These are phyloP conservation scores for Scutellaria barbata DNA, from an alignment of 257 asterid species.

Conservation along the genomic window DNA sequence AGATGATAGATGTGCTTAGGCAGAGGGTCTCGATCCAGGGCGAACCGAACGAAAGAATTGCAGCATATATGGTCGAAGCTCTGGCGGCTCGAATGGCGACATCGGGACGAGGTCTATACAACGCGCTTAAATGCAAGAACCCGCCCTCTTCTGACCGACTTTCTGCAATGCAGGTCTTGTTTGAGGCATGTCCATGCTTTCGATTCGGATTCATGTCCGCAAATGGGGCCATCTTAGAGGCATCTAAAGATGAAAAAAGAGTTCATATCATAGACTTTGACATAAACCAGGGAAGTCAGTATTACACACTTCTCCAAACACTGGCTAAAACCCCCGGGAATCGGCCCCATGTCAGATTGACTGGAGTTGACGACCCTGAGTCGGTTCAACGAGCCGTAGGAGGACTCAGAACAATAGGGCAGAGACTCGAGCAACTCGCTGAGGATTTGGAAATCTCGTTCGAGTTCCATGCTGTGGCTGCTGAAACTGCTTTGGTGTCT, in stretches of 20 bases:
- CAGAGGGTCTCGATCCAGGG: conserved; percentile 83
- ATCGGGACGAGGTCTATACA: conserved; percentile 91
- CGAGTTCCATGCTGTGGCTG: conserved; percentile 68
- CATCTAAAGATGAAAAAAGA: conserved; percentile 58
- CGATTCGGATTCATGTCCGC: conserved; percentile 92
- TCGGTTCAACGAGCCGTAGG: conserved; percentile 83
- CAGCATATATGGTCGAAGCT: conserved; percentile 97
- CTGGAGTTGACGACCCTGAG: conserved; percentile 96
- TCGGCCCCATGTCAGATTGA: conserved; percentile 63
- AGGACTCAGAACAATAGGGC: conserved; percentile 71
- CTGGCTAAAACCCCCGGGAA: conserved; percentile 59
- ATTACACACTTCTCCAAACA: conserved; percentile 77
- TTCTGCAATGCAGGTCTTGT: conserved; percentile 95
- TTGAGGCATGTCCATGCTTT: conserved; percentile 95
- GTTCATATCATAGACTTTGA: conserved; percentile 91
- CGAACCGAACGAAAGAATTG: conserved; percentile 82
- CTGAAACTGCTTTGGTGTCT: conserved; percentile 66
- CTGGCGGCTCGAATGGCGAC: conserved; percentile 83
- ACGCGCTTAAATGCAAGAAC: conserved; percentile 80
- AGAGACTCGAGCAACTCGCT: conserved; percentile 69
- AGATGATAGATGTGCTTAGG: conserved; percentile 66
- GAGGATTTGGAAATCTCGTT: conserved; percentile 64
- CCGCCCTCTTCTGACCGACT: conserved; percentile 77
- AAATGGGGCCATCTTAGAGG: conserved; percentile 80
- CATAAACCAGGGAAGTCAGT: conserved; percentile 95